phyloP scores from a whole-genome alignment of 768 basidiomycete species.

The Infundibulicybe gibba region DNA sequence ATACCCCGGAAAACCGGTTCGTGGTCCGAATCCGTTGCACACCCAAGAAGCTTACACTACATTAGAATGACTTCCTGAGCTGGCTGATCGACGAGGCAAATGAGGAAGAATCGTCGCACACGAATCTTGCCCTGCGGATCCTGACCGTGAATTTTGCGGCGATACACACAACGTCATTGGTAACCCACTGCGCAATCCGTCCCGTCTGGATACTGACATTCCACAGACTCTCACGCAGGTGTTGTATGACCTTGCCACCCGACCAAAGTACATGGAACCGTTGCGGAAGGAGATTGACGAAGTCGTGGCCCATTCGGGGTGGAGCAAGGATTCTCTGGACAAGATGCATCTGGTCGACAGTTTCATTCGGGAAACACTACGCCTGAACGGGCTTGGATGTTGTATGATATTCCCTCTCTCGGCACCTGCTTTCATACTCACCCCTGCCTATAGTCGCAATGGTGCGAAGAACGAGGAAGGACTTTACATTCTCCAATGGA shows the following conservation, averaged over 20 bases:
- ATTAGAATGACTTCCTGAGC: conserved; percentile 14
- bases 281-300: conserved; percentile 29
- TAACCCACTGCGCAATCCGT: not conserved
- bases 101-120: conserved; percentile 14
- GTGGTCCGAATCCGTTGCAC: not conserved
- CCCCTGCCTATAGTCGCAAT: conserved; percentile 14
- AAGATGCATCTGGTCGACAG: conserved; percentile 40
- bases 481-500: conserved; percentile 11
- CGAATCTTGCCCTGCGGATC: conserved; percentile 21
- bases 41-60: not conserved
- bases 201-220: not conserved
- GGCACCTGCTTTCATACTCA: not conserved
- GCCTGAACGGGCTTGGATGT: conserved; percentile 21
- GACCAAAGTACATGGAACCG: conserved; percentile 21
- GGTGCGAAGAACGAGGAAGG: conserved; percentile 17
- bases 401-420: conserved; percentile 10
- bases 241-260: conserved; percentile 22
- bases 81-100: conserved; percentile 22
- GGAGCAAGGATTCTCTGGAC: conserved; percentile 36
- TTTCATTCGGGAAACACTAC: conserved; percentile 38
- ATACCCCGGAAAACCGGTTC: not conserved
- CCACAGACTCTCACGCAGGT: conserved; percentile 22
- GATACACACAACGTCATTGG: conserved; percentile 36
- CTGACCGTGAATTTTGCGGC: conserved; percentile 37
- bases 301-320: conserved; percentile 25